Percentiles rank a stretch among this genome's conserved stretches.
These are phyloP conservation scores for Mrakia gelida DNA, from an alignment of 768 basidiomycete genomes.

Conservation along the genomic window DNA sequence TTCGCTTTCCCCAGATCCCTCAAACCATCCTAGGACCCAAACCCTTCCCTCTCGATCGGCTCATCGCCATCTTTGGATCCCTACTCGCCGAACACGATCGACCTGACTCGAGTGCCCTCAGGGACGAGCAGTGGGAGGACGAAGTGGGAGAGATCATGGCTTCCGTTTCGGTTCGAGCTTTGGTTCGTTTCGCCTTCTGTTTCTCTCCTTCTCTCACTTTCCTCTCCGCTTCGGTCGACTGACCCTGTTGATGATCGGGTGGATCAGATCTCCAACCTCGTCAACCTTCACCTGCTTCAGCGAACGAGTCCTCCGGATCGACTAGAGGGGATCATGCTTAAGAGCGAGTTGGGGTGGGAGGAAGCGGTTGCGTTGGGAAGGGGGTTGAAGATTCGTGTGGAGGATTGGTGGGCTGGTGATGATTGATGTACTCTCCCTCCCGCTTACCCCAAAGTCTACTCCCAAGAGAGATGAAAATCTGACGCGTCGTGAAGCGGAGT, in stretches of 20 bases:
- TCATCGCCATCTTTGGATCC: constrained; percentile 30
- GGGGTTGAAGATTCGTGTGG: constrained; percentile 4
- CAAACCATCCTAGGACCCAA: constrained; percentile 21
- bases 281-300: constrained; percentile 20
- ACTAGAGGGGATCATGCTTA: constrained; percentile 20
- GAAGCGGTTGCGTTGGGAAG: constrained; percentile 23
- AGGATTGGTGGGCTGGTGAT: constrained; percentile 31
- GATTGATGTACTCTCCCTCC: constrained; percentile 2
- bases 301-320: constrained; percentile 15
- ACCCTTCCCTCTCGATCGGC: constrained; percentile 24
- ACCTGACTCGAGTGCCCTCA: background rate
- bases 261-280: constrained; percentile 17
- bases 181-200: constrained; percentile 11
- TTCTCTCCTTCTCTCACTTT: background rate
- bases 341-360: constrained; percentile 24
- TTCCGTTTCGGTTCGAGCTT: background rate
- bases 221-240: background rate
- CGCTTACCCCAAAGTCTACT: no score
- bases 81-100: constrained; percentile 30
- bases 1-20: constrained; percentile 5
- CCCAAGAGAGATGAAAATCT: background rate
- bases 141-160: constrained; percentile 27
- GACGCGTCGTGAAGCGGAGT: background rate
- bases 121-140: constrained; percentile 26
- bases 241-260: no score